phyloP scores from a whole-genome alignment of 1,139 yeast species.

The Sugiyamaella pinicola region DNA sequence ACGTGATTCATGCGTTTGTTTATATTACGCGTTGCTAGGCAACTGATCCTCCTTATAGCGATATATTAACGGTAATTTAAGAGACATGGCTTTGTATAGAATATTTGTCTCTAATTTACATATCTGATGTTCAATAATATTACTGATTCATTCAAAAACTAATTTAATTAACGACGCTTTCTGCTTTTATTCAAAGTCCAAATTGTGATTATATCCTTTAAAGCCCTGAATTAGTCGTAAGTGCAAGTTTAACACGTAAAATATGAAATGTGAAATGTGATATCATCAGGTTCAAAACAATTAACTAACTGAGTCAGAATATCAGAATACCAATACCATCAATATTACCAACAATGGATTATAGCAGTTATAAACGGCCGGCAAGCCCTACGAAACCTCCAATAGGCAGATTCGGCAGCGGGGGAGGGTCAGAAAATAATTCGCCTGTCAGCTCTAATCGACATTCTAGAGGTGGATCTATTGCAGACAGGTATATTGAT shows the following conservation, averaged over 20 bases:
- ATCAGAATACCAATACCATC: background rate
- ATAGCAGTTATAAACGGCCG: constrained; percentile 7
- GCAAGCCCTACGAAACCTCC: constrained; percentile 10
- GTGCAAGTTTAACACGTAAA: too few relatives aligned
- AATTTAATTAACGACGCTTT: background rate
- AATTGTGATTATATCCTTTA: too few relatives aligned
- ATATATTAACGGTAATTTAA: background rate
- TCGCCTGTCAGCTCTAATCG: constrained; percentile 10
- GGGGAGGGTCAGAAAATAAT: constrained; percentile 19
- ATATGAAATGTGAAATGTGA: too few relatives aligned
- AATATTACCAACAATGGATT: constrained; percentile 5
- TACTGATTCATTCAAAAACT: background rate
- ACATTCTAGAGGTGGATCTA: constrained; percentile 10
- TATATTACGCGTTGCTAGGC: constrained; percentile 11
- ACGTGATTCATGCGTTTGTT: constrained; percentile 1
- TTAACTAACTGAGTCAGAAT: background rate
- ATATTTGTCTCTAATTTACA: background rate
- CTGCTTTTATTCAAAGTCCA: too few relatives aligned
- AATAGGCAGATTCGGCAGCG: background rate
- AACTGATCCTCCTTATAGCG: constrained; percentile 1
- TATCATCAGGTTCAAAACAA: too few relatives aligned
- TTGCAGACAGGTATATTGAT: constrained; percentile 20
- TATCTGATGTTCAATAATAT: background rate
- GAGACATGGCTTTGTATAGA: too few relatives aligned
- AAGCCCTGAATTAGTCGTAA: too few relatives aligned